Evolutionary conservation across 352 stramenopile genomes (phyloP).

Genomic region (Globisporangium cylindrosporum): DNA sequence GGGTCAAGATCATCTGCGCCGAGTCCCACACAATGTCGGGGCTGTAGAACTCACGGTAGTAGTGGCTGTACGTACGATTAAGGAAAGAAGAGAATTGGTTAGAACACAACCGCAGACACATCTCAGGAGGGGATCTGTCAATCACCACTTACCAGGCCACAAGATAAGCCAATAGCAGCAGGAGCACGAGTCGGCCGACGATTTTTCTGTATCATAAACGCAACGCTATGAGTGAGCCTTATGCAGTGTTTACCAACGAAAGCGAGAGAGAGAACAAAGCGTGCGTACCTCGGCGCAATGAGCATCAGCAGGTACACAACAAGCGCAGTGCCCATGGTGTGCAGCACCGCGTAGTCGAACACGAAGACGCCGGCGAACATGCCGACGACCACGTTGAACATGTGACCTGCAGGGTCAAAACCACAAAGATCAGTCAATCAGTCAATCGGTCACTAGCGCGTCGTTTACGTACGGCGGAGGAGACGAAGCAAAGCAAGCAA

Average conservation of each 20-base stretch:
- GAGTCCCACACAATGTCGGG: constrained; percentile 82
- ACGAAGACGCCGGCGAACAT: constrained; percentile 70
- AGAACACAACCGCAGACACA: not conserved
- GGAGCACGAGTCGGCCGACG: constrained; percentile 63
- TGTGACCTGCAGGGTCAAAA: constrained; percentile 38
- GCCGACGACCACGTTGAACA: constrained; percentile 68
- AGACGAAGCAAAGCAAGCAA: not conserved
- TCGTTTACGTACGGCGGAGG: not conserved
- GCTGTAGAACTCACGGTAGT: constrained; percentile 81
- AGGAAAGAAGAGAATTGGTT: not conserved
- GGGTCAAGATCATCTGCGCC: constrained; percentile 85
- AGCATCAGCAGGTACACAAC: constrained; percentile 72
- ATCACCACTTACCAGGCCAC: constrained; percentile 44
- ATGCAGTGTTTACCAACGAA: not conserved
- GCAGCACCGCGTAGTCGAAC: constrained; percentile 75
- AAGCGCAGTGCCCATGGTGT: constrained; percentile 58
- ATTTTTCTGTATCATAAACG: constrained; percentile 35
- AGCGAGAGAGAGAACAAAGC: not conserved
- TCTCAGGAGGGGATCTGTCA: not conserved
- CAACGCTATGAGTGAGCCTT: not conserved
- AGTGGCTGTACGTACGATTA: constrained; percentile 41
- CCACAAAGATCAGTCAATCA: not conserved
- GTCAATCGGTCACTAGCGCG: not conserved
- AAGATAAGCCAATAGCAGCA: constrained; percentile 63
- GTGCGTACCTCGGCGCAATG: constrained; percentile 47